These are phyloP conservation scores for Fagus sylvatica DNA, from an alignment of 306 rosid genomes.

Conservation along the genomic window DNA sequence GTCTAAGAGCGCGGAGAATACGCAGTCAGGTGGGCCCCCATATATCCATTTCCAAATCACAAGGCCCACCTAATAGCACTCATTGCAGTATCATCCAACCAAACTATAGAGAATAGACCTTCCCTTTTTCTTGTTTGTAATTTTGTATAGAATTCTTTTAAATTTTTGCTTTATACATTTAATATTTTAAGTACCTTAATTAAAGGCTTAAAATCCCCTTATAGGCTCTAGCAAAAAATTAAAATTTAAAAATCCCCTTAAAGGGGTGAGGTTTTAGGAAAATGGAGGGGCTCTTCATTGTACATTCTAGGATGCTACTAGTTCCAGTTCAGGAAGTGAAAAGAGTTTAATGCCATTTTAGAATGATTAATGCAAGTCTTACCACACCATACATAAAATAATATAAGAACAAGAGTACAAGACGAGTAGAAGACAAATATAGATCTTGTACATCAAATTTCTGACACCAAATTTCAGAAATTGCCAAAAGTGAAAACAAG, in stretches of 20 bases:
- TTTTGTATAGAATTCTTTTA: background rate
- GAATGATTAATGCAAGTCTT: too few species aligned
- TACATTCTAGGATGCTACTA: too few species aligned
- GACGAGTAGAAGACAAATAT: background rate
- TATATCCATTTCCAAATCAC: background rate
- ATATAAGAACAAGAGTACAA: background rate
- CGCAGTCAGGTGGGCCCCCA: background rate
- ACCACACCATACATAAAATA: too few species aligned
- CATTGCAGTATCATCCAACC: background rate
- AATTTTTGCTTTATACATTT: background rate
- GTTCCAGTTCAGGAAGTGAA: too few species aligned
- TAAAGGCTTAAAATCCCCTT: too few species aligned
- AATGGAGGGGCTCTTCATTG: too few species aligned
- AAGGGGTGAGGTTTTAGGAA: too few species aligned
- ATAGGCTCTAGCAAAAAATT: too few species aligned
- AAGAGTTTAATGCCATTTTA: too few species aligned
- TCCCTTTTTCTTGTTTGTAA: background rate
- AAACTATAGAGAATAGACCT: background rate
- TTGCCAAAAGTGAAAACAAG: background rate
- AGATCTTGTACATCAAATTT: background rate
- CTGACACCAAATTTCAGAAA: background rate
- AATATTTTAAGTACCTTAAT: too few species aligned
- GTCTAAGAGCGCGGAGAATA: constrained; percentile 18
- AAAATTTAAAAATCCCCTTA: too few species aligned
- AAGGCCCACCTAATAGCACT: background rate